Conservation (phyloP, 768 basidiomycete genomes). For the Mrakia hoshinonis region DNA sequence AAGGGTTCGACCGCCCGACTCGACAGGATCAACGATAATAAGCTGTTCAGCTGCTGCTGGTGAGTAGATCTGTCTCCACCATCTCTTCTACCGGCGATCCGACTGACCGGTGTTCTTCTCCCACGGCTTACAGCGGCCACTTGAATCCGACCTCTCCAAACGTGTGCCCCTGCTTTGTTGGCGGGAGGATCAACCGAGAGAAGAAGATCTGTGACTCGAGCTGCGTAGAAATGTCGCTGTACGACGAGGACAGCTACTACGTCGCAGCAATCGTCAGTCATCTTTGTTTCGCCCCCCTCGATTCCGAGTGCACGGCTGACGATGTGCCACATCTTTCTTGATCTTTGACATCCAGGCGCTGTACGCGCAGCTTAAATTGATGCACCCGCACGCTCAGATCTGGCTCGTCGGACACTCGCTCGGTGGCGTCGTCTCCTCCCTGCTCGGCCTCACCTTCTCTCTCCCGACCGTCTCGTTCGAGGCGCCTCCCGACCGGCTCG, state of each 20-base stretch:
- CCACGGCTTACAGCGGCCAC: background rate
- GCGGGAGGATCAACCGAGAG: background rate
- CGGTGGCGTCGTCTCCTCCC: constrained; percentile 20
- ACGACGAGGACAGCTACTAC: constrained; percentile 17
- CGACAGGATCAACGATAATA: constrained; percentile 27
- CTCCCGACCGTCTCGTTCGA: constrained; percentile 23
- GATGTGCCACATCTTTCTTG: background rate
- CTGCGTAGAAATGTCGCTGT: constrained; percentile 6
- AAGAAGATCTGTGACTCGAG: constrained; percentile 10
- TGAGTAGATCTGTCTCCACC: background rate
- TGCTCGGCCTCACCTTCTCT: constrained; percentile 21
- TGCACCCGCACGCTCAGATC: constrained; percentile 16
- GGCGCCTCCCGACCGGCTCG: constrained; percentile 12
- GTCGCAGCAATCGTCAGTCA: constrained; percentile 7
- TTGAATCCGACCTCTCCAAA: background rate
- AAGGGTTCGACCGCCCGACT: constrained; percentile 20
- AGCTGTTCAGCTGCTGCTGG: constrained; percentile 25
- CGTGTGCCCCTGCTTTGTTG: constrained; percentile 15
- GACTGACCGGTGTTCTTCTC: background rate
- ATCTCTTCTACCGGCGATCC: background rate
- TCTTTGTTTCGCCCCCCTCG: background rate
- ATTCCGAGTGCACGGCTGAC: background rate
- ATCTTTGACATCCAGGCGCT: background rate
- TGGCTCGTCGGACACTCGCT: constrained; percentile 26
- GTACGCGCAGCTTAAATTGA: background rate